Base-by-base conservation (phyloP, 2,329 filamentous ascomycete species). In the Aspergillus proliferans region DNA sequence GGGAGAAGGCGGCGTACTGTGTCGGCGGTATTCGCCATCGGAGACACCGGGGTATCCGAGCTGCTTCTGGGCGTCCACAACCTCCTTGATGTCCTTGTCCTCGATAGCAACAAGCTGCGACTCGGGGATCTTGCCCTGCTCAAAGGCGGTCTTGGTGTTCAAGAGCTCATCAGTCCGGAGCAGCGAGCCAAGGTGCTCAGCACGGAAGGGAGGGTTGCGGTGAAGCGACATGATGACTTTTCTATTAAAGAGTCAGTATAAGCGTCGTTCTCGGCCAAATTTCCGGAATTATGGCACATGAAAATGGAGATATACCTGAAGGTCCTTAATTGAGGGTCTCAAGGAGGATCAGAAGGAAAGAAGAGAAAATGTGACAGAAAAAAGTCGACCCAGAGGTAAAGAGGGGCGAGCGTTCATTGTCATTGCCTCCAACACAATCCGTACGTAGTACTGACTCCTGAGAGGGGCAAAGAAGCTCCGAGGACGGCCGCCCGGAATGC, bases 161-260 rank as follows among this genome's bases (percentile, higher is more conserved):
- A 86, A 74, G 22, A 88, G 77, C 46, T 77, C 70, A 46, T 80
- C 67, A 1, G 85, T 84, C 28, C 85, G 82, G 50, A 88, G 78
- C 28, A 88, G 74, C 12, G 84, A 87, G 45, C 85, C 85, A 52
- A 87, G 77, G 56, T 88, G 85, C 69, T 88, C 85, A 51, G 84
- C 84, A 62, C 86, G 79, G 69, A 86, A 88, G 45, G 82, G 84
- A 39, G 81, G 79, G 52, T 71, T 67, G 53, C 70, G 69, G 52
- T 64, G 71, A 43, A 67, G 58, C 52, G 60, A 58, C 65, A 68
- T 68, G 26, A 41, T 60, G 52, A 55, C 48, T 15, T 12, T n/a
- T 36, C 34, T 36, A 36, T 2, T 2, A 18, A 38, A 33, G 45
- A 12, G 3, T 24, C 8, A 24, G 39, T 41, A 14, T 41, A 41